Evolutionary conservation across 2,329 filamentous ascomycete genomes (phyloP), one percentile per base, ranked within the genome.

Genomic region (Trichoderma gracile): DNA sequence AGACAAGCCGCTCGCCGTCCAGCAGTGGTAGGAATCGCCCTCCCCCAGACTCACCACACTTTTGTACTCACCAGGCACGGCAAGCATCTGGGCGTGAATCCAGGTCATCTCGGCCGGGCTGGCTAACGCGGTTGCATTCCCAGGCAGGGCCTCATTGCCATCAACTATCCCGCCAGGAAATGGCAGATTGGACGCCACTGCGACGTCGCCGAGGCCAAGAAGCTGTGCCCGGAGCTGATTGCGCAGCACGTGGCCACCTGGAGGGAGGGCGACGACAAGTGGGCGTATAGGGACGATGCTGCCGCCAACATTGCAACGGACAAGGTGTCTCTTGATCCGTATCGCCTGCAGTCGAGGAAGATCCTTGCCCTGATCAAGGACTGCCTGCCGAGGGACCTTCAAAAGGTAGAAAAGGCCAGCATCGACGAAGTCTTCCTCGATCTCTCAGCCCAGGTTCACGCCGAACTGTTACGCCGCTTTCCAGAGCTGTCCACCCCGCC

Each of bases 361-460:
- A 97, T 98, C 65, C 75, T 98, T 70, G 85, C 87, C 12, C 78
- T 87, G 64, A 91, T 98, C 73, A 94, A 93, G 73, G 89, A 90
- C 5, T 80, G 81, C 40, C 78, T 97, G 50, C 89, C 90, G 1
- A 74, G 82, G 0, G 77, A 84, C 49, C 74, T 87, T 67, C 90
- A 92, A 73, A 87, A 83, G 71, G 86, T 97, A 50, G 94, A 99
- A 79, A 99, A 98, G 75, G 95, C 94, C 19, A 89, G 92, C 72
- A 91, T 98, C 63, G 95, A 99, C 74, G 95, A 99, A 77, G 93
- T 97, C 9, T 99, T 97, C 73, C 80, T 98, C 66, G 95, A 99
- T 76, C 78, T 99, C 56, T 96, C 92, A 10, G 89, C 90, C 0
- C 90, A 97, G 66, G 84, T 97, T 3, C 91, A 96, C 75, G 82